These are phyloP conservation scores for Collybiopsis confluens DNA, from an alignment of 768 basidiomycete genomes.

Conservation along the genomic window DNA sequence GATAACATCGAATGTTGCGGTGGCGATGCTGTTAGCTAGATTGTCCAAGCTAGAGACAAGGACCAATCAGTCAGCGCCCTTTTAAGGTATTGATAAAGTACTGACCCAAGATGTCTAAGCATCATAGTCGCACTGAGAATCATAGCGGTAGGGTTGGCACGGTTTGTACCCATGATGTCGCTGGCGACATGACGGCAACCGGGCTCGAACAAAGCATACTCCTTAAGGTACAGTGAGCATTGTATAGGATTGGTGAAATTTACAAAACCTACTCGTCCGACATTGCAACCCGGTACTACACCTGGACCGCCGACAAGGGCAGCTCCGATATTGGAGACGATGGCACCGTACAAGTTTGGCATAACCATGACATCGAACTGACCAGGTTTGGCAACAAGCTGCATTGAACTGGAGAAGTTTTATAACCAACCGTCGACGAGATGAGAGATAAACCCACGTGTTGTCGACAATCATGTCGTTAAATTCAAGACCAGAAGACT, in stretches of 20 bases:
- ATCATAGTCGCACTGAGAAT: constrained; percentile 97
- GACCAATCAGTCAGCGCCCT: constrained; percentile 8
- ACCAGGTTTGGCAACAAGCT: constrained; percentile 90
- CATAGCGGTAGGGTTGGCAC: constrained; percentile 96
- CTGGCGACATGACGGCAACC: constrained; percentile 95
- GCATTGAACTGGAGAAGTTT: constrained; percentile 78
- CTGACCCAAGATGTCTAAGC: constrained; percentile 91
- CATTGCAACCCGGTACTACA: constrained; percentile 96
- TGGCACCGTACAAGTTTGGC: constrained; percentile 96
- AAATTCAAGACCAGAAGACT: constrained; percentile 81
- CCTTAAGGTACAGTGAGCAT: constrained; percentile 36
- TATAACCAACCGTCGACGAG: not conserved
- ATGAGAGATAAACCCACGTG: constrained; percentile 51
- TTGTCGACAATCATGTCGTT: constrained; percentile 99
- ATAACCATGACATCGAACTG: constrained; percentile 99
- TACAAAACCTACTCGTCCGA: constrained; percentile 68
- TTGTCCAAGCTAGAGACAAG: constrained; percentile 74
- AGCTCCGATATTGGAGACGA: constrained; percentile 97
- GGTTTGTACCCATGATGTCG: constrained; percentile 95
- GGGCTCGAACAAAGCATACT: constrained; percentile 97
- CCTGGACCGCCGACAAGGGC: constrained; percentile 98
- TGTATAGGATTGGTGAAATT: constrained; percentile 3
- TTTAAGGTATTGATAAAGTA: constrained; percentile 12
- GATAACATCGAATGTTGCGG: constrained; percentile 90
- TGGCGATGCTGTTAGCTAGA: constrained; percentile 91